Percentiles rank a stretch among this genome's conserved stretches.
Conservation (phyloP, 306 rosid species). For the Cyclanthera cordifolia region DNA sequence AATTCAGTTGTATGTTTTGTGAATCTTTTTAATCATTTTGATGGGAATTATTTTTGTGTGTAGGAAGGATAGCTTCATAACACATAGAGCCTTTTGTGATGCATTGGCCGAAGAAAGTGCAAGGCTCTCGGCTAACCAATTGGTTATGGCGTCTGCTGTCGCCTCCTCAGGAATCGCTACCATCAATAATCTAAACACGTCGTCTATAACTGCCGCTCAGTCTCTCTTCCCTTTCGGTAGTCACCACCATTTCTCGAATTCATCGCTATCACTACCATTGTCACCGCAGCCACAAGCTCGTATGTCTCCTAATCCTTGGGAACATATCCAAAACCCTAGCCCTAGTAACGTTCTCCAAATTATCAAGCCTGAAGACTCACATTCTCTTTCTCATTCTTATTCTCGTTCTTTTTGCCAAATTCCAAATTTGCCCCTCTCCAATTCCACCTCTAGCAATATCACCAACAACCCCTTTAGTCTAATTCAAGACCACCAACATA, state of each 20-base stretch:
- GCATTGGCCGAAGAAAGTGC: constrained; percentile 95
- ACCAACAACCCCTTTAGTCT: background rate
- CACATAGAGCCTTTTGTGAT: constrained; percentile 94
- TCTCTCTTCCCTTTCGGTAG: constrained; percentile 44
- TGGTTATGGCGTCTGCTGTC: background rate
- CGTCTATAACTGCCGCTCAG: background rate
- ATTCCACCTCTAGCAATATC: background rate
- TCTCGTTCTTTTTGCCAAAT: constrained; percentile 5
- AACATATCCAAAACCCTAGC: constrained; percentile 63
- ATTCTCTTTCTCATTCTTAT: constrained; percentile 13
- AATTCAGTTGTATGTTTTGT: background rate
- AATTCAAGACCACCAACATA: constrained; percentile 17
- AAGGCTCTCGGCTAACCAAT: constrained; percentile 45
- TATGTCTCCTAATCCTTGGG: constrained; percentile 33
- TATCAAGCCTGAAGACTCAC: constrained; percentile 38
- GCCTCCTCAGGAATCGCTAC: background rate
- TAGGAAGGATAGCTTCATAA: constrained; percentile 95
- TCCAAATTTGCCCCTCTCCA: constrained; percentile 1
- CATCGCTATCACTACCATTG: background rate
- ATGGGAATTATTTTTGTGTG: background rate
- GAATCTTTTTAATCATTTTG: constrained; percentile 8
- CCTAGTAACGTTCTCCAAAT: constrained; percentile 33
- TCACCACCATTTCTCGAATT: constrained; percentile 17
- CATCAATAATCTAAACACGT: constrained; percentile 18
- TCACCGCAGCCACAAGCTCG: constrained; percentile 15